A percentile compares a stretch with the other conserved stretches of the same genome.
Conservation (phyloP, 2,329 filamentous ascomycete species). For the Nannizzia gypsea region DNA sequence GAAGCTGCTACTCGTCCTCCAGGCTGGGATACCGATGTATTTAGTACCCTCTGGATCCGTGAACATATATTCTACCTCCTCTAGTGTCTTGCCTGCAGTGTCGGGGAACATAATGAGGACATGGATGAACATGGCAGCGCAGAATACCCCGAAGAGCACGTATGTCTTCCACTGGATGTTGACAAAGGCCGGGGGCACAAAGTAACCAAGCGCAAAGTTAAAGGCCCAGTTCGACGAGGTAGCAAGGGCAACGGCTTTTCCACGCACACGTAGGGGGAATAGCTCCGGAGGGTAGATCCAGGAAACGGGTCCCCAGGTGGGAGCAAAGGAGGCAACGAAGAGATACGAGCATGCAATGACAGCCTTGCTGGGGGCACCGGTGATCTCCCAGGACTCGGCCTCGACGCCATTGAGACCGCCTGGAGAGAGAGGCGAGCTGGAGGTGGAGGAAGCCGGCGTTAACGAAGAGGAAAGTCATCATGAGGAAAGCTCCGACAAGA, state of each 20-base stretch:
- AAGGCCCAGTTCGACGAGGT: conserved; percentile 54
- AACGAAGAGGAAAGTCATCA: conserved; percentile 40
- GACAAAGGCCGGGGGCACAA: conserved; percentile 47
- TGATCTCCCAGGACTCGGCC: conserved; percentile 30
- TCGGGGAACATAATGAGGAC: conserved; percentile 56
- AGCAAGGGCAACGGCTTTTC: conserved; percentile 50
- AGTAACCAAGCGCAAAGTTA: conserved; percentile 45
- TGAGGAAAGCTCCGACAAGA: conserved; percentile 53
- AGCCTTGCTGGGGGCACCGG: conserved; percentile 41
- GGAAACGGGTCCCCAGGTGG: conserved; percentile 50
- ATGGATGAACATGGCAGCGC: conserved; percentile 55
- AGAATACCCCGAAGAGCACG: conserved; percentile 65
- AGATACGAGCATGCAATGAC: conserved; percentile 61
- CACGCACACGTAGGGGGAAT: conserved; percentile 50
- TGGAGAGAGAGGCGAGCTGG: conserved; percentile 32
- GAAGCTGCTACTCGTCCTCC: conserved; percentile 27
- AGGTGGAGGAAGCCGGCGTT: conserved; percentile 32
- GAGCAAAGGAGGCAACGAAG: conserved; percentile 58
- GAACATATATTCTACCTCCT: conserved; percentile 67
- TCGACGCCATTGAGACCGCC: conserved; percentile 20
- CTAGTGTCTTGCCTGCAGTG: conserved; percentile 61
- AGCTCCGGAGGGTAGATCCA: conserved; percentile 52
- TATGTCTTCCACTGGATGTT: conserved; percentile 53
- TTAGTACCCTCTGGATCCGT: conserved; percentile 26
- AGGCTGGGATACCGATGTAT: conserved; percentile 28